A percentile compares a stretch with the other conserved stretches of the same genome.
These are phyloP conservation scores for Neophaeococcomyces aloes DNA, from an alignment of 2,329 filamentous ascomycete species.

Conservation along the genomic window DNA sequence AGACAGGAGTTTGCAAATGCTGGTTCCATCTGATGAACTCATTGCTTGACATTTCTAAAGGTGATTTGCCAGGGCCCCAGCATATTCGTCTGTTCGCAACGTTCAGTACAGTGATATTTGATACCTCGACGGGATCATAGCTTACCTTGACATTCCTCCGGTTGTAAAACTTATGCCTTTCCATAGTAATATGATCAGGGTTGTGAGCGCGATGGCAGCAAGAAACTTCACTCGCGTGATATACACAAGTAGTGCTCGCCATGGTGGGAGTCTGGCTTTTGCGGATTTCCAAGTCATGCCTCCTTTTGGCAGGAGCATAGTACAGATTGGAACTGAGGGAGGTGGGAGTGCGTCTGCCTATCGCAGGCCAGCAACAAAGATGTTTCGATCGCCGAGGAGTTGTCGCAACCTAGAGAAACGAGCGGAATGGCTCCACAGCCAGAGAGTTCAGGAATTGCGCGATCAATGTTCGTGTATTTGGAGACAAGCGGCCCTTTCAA, in stretches of 20 bases:
- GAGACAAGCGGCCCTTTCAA: too few relatives aligned
- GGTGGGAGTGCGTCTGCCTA: not conserved
- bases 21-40: constrained; percentile 83
- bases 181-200: constrained; percentile 73
- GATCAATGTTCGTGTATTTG: constrained; percentile 10
- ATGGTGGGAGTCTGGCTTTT: constrained; percentile 65
- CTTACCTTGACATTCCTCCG: constrained; percentile 80
- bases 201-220: constrained; percentile 58
- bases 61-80: constrained; percentile 89
- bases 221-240: constrained; percentile 70
- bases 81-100: constrained; percentile 38
- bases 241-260: constrained; percentile 58
- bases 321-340: constrained; percentile 17
- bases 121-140: not conserved
- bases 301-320: constrained; percentile 83
- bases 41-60: constrained; percentile 87
- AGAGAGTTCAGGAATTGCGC: constrained; percentile 12
- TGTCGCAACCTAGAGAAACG: constrained; percentile 1
- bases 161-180: constrained; percentile 70
- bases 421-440: constrained; percentile 11
- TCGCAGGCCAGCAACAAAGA: constrained; percentile 3
- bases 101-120: not conserved
- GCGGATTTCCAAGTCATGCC: constrained; percentile 89
- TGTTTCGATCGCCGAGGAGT: not conserved
- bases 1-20: constrained; percentile 81